Evolutionary conservation across 495 filamentous ascomycete genomes (phyloP).

Genomic region (Penicillium bovifimosum): DNA sequence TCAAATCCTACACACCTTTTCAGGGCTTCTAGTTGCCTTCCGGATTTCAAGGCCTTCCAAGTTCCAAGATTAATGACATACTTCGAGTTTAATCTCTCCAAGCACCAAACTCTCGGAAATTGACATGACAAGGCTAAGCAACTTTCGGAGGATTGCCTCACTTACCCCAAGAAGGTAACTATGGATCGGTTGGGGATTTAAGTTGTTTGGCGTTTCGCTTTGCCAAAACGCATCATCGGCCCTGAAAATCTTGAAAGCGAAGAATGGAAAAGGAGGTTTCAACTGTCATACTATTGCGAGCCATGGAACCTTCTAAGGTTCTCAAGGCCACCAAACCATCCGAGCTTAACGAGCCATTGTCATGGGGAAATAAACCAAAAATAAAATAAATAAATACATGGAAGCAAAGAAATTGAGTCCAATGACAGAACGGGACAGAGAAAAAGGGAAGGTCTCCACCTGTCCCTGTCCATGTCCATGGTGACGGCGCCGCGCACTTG

Average conservation of each 20-base stretch:
- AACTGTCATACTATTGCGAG: background rate
- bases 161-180: slow-evolving; percentile 14
- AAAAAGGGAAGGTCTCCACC: slow-evolving; percentile 17
- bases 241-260: background rate
- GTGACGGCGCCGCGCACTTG: slow-evolving; percentile 27
- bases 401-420: background rate
- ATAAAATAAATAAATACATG: background rate
- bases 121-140: slow-evolving; percentile 18
- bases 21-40: background rate
- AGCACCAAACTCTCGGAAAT: slow-evolving; percentile 24
- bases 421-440: background rate
- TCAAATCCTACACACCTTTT: background rate
- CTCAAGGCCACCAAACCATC: background rate
- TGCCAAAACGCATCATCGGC: slow-evolving; percentile 20
- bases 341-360: background rate
- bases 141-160: slow-evolving; percentile 9
- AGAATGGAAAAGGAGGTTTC: background rate
- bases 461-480: slow-evolving; percentile 27
- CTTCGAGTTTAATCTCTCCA: slow-evolving; percentile 11
- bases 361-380: background rate
- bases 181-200: slow-evolving; percentile 17
- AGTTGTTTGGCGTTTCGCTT: slow-evolving; percentile 4
- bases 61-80: background rate
- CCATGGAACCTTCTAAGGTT: background rate
- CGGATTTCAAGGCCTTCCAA: background rate